Evolutionary conservation across 345 rosid species (phyloP).

Genomic region (Chamaenerion angustifolium): DNA sequence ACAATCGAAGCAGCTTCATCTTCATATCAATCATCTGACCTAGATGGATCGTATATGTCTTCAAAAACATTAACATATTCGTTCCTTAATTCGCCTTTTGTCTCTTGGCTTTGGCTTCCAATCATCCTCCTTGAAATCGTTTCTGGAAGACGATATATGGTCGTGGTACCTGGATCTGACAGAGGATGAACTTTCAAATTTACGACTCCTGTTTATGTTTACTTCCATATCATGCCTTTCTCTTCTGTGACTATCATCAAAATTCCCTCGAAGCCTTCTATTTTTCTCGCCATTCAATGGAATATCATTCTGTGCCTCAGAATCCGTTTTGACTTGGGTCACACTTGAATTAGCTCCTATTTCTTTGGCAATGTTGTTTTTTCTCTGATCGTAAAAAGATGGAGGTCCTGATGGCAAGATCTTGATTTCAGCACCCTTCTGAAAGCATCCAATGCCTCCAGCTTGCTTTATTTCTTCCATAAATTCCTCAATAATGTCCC

Average conservation of each 20-base stretch:
- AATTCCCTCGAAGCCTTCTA: conserved; percentile 16
- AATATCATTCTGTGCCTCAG: no score
- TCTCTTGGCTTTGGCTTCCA: conserved; percentile 12
- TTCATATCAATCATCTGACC: conserved; percentile 23
- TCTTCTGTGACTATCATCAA: conserved; percentile 12
- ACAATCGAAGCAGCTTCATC: conserved; percentile 11
- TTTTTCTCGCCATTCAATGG: no score
- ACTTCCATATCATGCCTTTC: conserved; percentile 25
- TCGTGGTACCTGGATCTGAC: no score
- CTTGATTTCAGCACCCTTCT: conserved; percentile 29
- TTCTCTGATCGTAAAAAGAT: conserved; percentile 4
- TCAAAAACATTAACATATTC: conserved; percentile 32
- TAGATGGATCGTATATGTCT: conserved; percentile 70
- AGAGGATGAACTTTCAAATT: conserved; percentile 23
- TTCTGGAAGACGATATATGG: conserved; percentile 14
- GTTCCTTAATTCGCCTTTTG: conserved; percentile 13
- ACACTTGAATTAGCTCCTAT: conserved; percentile 13
- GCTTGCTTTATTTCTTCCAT: conserved; percentile 75
- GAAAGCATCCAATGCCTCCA: conserved; percentile 83
- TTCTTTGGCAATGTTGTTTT: conserved; percentile 17
- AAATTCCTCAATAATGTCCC: conserved; percentile 76
- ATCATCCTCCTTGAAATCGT: conserved; percentile 5
- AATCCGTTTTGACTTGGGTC: conserved; percentile 8
- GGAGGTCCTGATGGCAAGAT: conserved; percentile 15
- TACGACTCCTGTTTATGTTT: conserved; percentile 15